These are phyloP conservation scores for Sporobolomyces phaffii DNA, from an alignment of 768 basidiomycete genomes.

Conservation along the genomic window DNA sequence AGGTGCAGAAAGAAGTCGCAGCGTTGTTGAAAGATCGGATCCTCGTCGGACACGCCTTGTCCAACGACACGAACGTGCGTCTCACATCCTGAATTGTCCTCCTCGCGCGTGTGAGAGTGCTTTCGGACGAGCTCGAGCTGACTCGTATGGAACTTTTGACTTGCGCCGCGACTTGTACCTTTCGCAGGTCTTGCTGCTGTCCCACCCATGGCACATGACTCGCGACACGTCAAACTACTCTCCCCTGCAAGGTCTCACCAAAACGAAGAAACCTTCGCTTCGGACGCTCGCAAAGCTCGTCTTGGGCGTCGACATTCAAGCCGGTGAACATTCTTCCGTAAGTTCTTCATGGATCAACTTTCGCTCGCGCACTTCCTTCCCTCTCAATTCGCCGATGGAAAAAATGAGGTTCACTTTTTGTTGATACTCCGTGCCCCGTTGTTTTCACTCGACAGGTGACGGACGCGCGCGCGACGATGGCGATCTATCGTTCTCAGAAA, in stretches of 20 bases:
- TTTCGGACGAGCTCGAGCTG: conserved; percentile 46
- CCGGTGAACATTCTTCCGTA: conserved; percentile 85
- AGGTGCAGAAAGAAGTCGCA: conserved; percentile 71
- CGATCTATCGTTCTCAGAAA: conserved; percentile 74
- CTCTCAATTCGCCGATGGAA: too few species aligned
- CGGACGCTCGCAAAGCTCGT: conserved; percentile 74
- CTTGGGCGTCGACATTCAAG: conserved; percentile 71
- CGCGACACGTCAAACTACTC: conserved; percentile 50
- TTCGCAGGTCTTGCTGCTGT: conserved; percentile 47
- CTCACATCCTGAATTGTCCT: too few species aligned
- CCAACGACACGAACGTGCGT: conserved; percentile 78
- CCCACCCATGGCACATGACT: conserved; percentile 47
- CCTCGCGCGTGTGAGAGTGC: too few species aligned
- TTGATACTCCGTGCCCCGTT: not conserved
- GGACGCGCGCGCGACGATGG: conserved; percentile 93
- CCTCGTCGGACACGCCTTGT: conserved; percentile 81
- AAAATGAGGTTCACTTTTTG: too few species aligned
- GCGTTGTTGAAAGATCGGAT: conserved; percentile 69
- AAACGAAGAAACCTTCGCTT: conserved; percentile 65
- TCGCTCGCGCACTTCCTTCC: too few species aligned
- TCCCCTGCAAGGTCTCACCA: conserved; percentile 53
- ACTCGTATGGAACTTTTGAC: not conserved
- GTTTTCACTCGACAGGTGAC: conserved; percentile 57
- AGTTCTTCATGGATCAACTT: too few species aligned
- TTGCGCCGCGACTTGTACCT: not conserved